A percentile compares a stretch with the other conserved stretches of the same genome.
phyloP scores from a whole-genome alignment of 1,139 yeast genomes.

The Candida sp. region DNA sequence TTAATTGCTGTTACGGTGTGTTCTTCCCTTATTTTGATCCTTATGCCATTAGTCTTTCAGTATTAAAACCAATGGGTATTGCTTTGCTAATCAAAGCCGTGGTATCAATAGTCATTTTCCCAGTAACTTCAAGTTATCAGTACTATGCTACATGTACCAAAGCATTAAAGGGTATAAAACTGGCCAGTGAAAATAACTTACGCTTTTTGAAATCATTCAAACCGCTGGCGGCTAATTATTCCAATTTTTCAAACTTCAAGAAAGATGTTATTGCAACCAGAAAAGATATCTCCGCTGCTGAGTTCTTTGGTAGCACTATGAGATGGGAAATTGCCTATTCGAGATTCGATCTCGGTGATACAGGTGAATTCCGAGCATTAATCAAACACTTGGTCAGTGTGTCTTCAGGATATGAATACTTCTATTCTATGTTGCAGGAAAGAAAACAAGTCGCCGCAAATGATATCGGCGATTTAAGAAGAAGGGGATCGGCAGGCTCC shows the following conservation, averaged over 20 bases:
- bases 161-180: slow-evolving; percentile 13
- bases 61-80: slow-evolving; percentile 24
- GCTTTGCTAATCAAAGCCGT: slow-evolving; percentile 18
- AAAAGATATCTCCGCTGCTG: slow-evolving; percentile 17
- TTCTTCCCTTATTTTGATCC: slow-evolving; percentile 28
- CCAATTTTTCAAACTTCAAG: slow-evolving; percentile 18
- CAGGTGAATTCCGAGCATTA: slow-evolving; percentile 22
- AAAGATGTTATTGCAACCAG: slow-evolving; percentile 18
- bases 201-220: slow-evolving; percentile 22
- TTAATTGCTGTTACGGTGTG: slow-evolving; percentile 22
- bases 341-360: slow-evolving; percentile 26
- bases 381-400: slow-evolving; percentile 21
- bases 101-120: slow-evolving; percentile 21
- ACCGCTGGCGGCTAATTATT: slow-evolving; percentile 25
- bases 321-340: slow-evolving; percentile 25
- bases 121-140: slow-evolving; percentile 25
- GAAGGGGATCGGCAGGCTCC: slow-evolving; percentile 12
- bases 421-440: slow-evolving; percentile 28
- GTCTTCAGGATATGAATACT: slow-evolving; percentile 26
- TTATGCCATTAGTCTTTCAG: slow-evolving; percentile 12
- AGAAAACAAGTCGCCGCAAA: slow-evolving; percentile 18
- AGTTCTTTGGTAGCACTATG: slow-evolving; percentile 17
- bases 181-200: slow-evolving; percentile 17
- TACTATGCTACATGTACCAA: slow-evolving; percentile 18
- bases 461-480: slow-evolving; percentile 12